Evolutionary conservation across 2,329 filamentous ascomycete genomes (phyloP), one percentile per base, ranked within the genome.

Genomic region (Aureobasidium sp.): DNA sequence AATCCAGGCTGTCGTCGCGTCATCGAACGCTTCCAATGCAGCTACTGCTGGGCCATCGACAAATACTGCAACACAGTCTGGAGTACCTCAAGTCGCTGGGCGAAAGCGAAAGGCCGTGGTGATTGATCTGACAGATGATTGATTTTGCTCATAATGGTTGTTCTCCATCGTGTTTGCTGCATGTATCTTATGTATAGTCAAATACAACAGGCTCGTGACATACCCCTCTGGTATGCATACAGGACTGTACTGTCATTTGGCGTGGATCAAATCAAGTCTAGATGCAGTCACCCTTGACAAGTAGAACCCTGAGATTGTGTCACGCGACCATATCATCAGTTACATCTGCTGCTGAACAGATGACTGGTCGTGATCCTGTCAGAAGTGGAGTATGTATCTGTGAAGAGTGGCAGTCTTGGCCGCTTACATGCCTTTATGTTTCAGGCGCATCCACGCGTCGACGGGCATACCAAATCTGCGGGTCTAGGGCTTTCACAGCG

Each of bases 41-140:
- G 42, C 20, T n/a, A 39, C 20, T 6, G 25, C 15, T 44, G n/a
- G 39, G 17, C 27, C 8, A 5, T 9, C 39, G 8, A 6, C 5
- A 1, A 12, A 17, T 12, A 34, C 27, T 39, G 55, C 34, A 34
- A 29, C 20, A 25, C 22, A 9, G 25, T 8, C 20, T 15, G n/a
- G 27, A 1, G 2, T 41, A 25, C 29, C 42, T 41, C 55, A 48
- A 29, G 5, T 58, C 20, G 31, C 31, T 27, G 55, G 45, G 31
- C 42, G 15, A 6, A 59, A 59, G 12, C 36, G 56, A 41, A 59
- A 59, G 29, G 29, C 42, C 27, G 56, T 59, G 7, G 56, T 59
- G 14, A 57, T 57, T 45, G 37, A 57, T n/a, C 39, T 57, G 9
- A 34, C 39, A 6, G 39, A 45, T 34, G 53, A 57, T 44, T 57